Evolutionary conservation across 1,284 basidiomycete species (phyloP).

Genomic region (Trichosporon asahii): DNA sequence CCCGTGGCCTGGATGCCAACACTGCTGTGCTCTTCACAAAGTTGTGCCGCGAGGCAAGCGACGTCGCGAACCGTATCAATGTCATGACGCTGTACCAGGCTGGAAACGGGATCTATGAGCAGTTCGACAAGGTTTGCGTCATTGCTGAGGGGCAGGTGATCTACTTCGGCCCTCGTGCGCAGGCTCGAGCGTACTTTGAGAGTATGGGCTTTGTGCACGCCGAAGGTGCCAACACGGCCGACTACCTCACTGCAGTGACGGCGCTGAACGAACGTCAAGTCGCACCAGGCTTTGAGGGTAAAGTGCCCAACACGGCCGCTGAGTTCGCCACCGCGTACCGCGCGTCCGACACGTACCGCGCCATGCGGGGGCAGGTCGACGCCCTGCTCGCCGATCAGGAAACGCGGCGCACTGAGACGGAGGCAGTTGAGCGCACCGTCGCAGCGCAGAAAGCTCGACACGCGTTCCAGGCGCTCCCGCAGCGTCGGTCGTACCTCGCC

Average conservation of each 20-base stretch:
- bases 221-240: conserved; percentile 54
- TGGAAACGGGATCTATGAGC: conserved; percentile 55
- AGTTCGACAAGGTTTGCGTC: conserved; percentile 60
- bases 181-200: conserved; percentile 76
- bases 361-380: conserved; percentile 40
- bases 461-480: conserved; percentile 23
- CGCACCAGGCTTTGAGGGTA: conserved; percentile 54
- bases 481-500: conserved; percentile 31
- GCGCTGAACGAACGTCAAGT: conserved; percentile 60
- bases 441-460: conserved; percentile 29
- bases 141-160: conserved; percentile 75
- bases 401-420: conserved; percentile 14
- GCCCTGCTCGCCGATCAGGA: conserved; percentile 27
- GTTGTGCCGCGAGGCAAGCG: conserved; percentile 13
- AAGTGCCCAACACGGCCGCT: conserved; percentile 58
- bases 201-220: conserved; percentile 65
- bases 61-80: conserved; percentile 6
- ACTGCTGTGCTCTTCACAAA: conserved; percentile 59
- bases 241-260: conserved; percentile 62
- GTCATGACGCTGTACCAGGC: conserved; percentile 20
- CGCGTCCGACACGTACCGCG: conserved; percentile 31
- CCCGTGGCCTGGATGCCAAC: conserved; percentile 75
- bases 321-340: conserved; percentile 56
- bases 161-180: conserved; percentile 69
- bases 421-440: conserved; percentile 27